Base-by-base conservation (phyloP, 371 early-diverging fungal genomes). In the Circinella umbellata region DNA sequence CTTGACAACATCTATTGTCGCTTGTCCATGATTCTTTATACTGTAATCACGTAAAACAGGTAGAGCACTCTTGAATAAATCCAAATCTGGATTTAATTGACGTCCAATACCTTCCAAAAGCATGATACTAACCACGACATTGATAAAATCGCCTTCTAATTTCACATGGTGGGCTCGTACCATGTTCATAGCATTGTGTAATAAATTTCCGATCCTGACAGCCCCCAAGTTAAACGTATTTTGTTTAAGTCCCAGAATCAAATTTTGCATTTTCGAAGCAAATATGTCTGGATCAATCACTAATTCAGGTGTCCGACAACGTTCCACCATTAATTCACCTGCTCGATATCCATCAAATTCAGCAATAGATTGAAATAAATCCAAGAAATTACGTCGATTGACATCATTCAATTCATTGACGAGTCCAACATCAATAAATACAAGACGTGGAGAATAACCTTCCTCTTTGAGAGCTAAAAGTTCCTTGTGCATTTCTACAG, bases 81-180 rank as follows among this genome's bases (percentile, higher is more conserved):
- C 98, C 42, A 97, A 79, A n/a, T 94, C 91, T 1, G 96, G 95
- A 73, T 96, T 92, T 66, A 99, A 76, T 64, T 90, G 90, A 39
- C 96, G 78, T 3, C 98, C 99, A 67, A 98, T 92, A 0, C 99
- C 99, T 79, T 99, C 99, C 13, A 98, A 74, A 55, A 97, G 80
- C 83, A 97, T 86, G 71, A 96, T 92, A 15, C 94, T 90, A 47
- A 99, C 92, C 8, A 94, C 90, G 3, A 98, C 90, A 77, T 97
- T 97, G 39, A 93, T 91, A 85, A 96, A 99, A 64, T 96, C 96
- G 0, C 96, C 95, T 70, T 97, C 98, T 61, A 98, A 80, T 62
- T 91, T 90, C 8, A 98, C 96, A 66, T 94, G 96, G 76, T 99
- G 96, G 9, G 86, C 75, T 13, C 97, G 86, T 4, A 97, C 97